Percentiles rank a stretch among this genome's conserved stretches.
These are phyloP conservation scores for Cryptococcus jaspeensis DNA, from an alignment of 1,284 basidiomycete genomes.

Conservation along the genomic window DNA sequence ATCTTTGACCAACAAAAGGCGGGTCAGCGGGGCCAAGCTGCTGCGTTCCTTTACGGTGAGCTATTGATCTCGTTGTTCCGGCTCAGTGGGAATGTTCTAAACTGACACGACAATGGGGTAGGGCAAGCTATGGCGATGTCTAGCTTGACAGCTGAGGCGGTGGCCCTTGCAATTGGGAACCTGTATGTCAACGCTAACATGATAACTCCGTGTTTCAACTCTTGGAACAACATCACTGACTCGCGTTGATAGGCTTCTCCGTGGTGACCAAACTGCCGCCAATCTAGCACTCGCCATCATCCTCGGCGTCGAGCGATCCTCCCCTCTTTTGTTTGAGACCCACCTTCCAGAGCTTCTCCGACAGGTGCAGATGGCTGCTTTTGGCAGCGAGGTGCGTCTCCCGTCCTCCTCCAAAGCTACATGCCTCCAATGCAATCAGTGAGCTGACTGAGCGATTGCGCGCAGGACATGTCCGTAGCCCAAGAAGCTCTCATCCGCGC, in stretches of 20 bases:
- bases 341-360: conserved; percentile 26
- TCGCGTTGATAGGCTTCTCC: conserved; percentile 1
- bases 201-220: no score
- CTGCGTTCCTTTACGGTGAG: conserved; percentile 32
- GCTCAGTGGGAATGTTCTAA: background rate
- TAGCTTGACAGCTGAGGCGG: conserved; percentile 25
- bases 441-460: background rate
- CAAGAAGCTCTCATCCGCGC: conserved; percentile 29
- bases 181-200: conserved; percentile 18
- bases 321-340: conserved; percentile 23
- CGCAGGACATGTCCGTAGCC: conserved; percentile 23
- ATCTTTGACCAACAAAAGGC: conserved; percentile 28
- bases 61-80: background rate
- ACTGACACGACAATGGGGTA: background rate
- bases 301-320: conserved; percentile 31
- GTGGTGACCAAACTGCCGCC: conserved; percentile 17
- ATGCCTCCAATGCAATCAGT: background rate
- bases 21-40: conserved; percentile 17
- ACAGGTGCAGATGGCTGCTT: conserved; percentile 33
- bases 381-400: conserved; percentile 13
- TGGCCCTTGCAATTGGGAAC: conserved; percentile 30
- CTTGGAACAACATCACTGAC: no score
- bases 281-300: conserved; percentile 29
- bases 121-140: conserved; percentile 39
- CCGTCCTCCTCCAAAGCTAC: background rate